Evolutionary conservation across 495 filamentous ascomycete genomes (phyloP), one percentile per base, ranked within the genome.

Genomic region (Aspergillus sparsus): DNA sequence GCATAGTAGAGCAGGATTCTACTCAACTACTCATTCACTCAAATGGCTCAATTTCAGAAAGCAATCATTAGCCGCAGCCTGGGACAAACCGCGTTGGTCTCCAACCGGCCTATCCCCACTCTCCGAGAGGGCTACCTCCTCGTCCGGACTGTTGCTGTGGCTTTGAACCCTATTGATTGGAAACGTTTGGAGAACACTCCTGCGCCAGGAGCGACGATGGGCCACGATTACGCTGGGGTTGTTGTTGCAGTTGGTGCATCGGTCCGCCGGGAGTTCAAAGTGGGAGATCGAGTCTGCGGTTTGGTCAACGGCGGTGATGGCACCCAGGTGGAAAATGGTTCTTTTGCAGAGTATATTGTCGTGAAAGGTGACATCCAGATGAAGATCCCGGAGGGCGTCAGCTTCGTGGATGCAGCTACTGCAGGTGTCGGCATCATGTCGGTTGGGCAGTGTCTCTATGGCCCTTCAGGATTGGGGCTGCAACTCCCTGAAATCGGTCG

Each of bases 301-400:
- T 51, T 58, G 12, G 46, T 35, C 0, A 45, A 58, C n/a, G 55
- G 55, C 0, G 41, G 27, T 3, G 53, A 53, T 18, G 39, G 15
- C 15, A 32, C 53, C 2, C 37, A 60, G 11, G 39, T 50, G n/a
- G 39, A 46, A 9, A 42, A 60, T 12, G 57, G 57, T 6, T 33
- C 50, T 11, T 60, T 60, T 27, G 57, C 50, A 2, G 50, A 60
- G 31, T 60, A 60, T 15, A 54, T 60, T 8, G 42, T 54, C 15
- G 57, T 31, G 3, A 60, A 41, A 16, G 57, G 41, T 0, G 49
- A 60, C 42, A 6, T 54, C 11, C 57, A 60, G 50, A 54, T 49
- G 1, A n/a, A n/a, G 3, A 49, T 54, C 13, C 57, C 57, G 1
- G 57, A 54, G 2, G 15, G 37, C 2, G 11, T 60, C 9, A 41